A percentile compares a stretch with the other conserved stretches of the same genome.
These are phyloP conservation scores for Pyrenochaeta sp. DNA, from an alignment of 2,329 filamentous ascomycete genomes.

Conservation along the genomic window DNA sequence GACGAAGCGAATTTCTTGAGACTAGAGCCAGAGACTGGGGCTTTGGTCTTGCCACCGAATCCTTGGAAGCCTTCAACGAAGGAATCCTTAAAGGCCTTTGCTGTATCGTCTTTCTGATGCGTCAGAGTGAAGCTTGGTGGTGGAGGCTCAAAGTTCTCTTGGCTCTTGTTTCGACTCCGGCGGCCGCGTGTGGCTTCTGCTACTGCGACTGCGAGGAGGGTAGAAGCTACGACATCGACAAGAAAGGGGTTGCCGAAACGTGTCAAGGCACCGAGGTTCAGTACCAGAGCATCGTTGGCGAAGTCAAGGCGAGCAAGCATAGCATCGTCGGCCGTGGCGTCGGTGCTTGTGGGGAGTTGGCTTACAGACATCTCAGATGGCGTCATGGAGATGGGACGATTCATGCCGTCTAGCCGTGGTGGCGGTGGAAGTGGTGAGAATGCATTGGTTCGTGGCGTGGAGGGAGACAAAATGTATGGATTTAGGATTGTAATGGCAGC, in stretches of 20 bases:
- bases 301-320: conserved; percentile 58
- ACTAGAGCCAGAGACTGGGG: conserved; percentile 20
- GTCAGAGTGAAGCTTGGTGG: conserved; percentile 35
- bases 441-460: conserved; percentile 40
- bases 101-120: conserved; percentile 33
- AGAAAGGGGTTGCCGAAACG: conserved; percentile 56
- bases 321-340: conserved; percentile 46
- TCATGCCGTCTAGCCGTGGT: conserved; percentile 28
- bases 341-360: conserved; percentile 46
- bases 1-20: conserved; percentile 34
- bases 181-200: conserved; percentile 53
- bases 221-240: conserved; percentile 54
- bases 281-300: conserved; percentile 49
- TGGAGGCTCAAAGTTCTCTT: conserved; percentile 43
- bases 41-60: conserved; percentile 38
- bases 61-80: conserved; percentile 45
- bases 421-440: conserved; percentile 43
- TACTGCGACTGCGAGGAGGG: conserved; percentile 56
- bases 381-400: conserved; percentile 41
- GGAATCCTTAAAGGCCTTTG: conserved; percentile 40
- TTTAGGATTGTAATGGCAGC: conserved; percentile 49
- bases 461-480: conserved; percentile 49
- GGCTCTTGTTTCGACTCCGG: conserved; percentile 22
- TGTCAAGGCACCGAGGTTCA: conserved; percentile 56
- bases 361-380: conserved; percentile 44